Conservation (phyloP, 495 filamentous ascomycete species). For the Acidiella bohemica region DNA sequence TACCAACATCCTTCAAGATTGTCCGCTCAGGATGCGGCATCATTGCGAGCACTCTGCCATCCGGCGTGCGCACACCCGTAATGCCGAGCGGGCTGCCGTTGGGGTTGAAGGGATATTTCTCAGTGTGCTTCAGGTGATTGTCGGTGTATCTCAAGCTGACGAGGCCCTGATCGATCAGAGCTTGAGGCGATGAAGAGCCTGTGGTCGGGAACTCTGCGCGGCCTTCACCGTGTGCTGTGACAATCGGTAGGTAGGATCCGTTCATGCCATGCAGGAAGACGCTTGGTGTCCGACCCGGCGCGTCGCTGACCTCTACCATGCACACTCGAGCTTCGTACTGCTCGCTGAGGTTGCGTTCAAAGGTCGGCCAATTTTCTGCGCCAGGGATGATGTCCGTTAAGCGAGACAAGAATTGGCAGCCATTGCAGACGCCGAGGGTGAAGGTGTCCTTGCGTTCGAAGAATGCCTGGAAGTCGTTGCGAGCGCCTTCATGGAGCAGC, state of each 20-base stretch:
- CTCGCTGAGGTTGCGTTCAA: constrained; percentile 71
- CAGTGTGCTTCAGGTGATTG: constrained; percentile 59
- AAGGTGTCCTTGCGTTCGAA: constrained; percentile 86
- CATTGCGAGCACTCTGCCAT: constrained; percentile 80
- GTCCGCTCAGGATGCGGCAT: constrained; percentile 97
- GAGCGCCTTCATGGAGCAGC: constrained; percentile 62
- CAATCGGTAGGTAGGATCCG: constrained; percentile 70
- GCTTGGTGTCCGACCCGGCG: constrained; percentile 40
- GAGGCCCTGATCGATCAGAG: constrained; percentile 46
- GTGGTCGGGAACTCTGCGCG: constrained; percentile 56
- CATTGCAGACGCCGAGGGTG: constrained; percentile 90
- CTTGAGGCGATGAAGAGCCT: constrained; percentile 29
- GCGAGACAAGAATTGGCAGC: constrained; percentile 85
- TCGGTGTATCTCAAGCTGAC: constrained; percentile 74
- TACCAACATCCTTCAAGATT: constrained; percentile 67
- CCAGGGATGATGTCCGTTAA: constrained; percentile 80
- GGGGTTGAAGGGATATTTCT: constrained; percentile 81
- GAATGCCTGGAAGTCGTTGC: constrained; percentile 67
- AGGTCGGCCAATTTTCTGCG: constrained; percentile 70
- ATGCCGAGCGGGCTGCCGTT: constrained; percentile 84
- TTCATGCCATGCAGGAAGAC: constrained; percentile 92
- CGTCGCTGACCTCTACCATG: constrained; percentile 71
- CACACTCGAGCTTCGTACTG: constrained; percentile 85
- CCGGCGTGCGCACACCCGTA: constrained; percentile 61
- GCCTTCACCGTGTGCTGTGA: constrained; percentile 85